Conservation (phyloP, 1,284 basidiomycete genomes). For the Papiliotrema fonsecae region DNA sequence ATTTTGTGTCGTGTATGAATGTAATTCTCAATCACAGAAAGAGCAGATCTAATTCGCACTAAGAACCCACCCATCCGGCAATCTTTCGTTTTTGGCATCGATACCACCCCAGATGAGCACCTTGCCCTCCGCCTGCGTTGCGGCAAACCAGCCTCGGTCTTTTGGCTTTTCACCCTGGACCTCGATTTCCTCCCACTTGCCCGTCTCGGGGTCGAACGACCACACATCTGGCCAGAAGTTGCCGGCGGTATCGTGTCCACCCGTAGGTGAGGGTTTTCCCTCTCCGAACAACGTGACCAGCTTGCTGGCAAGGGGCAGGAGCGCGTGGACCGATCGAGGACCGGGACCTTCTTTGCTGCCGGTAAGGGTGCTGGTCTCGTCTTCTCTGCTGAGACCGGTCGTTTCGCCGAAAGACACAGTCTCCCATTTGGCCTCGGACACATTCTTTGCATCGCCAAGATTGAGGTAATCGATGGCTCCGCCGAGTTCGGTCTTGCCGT, state of each 20-base stretch:
- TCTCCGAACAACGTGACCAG: constrained; percentile 25
- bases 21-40: too few species aligned
- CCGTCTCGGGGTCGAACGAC: constrained; percentile 11
- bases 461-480: constrained; percentile 21
- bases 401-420: constrained; percentile 5
- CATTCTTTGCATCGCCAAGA: background rate
- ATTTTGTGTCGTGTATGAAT: too few species aligned
- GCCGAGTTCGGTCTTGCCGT: constrained; percentile 29
- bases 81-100: constrained; percentile 34
- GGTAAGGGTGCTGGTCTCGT: background rate
- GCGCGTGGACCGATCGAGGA: constrained; percentile 19
- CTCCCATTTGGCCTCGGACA: constrained; percentile 5
- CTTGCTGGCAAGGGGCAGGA: constrained; percentile 11
- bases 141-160: constrained; percentile 43
- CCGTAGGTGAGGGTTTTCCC: constrained; percentile 26
- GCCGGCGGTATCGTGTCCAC: constrained; percentile 33
- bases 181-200: constrained; percentile 16
- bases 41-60: background rate
- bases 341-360: constrained; percentile 11
- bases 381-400: constrained; percentile 12
- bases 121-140: constrained; percentile 10
- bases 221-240: constrained; percentile 35
- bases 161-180: constrained; percentile 12
- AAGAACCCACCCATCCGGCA: constrained; percentile 36
- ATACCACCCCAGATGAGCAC: constrained; percentile 42